These are phyloP conservation scores for Candida boleticola DNA, from an alignment of 805 yeast species.

Conservation along the genomic window DNA sequence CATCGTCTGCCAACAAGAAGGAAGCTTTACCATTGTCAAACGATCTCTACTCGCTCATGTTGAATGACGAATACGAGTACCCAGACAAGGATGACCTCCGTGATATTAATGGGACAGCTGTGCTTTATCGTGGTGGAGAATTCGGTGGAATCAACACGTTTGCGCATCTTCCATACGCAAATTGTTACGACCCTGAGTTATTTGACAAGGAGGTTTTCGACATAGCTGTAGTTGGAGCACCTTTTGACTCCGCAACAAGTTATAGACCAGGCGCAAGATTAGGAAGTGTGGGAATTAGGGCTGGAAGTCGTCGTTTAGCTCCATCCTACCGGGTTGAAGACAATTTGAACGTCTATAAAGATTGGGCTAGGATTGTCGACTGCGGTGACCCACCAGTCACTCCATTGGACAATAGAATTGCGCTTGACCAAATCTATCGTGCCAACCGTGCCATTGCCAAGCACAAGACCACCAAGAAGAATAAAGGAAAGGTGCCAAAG, in stretches of 20 bases:
- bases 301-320: constrained; percentile 43
- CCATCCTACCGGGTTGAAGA: constrained; percentile 11
- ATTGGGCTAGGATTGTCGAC: constrained; percentile 51
- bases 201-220: constrained; percentile 28
- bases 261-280: constrained; percentile 59
- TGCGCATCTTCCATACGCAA: constrained; percentile 21
- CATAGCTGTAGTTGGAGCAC: constrained; percentile 58
- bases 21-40: constrained; percentile 25
- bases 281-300: constrained; percentile 55
- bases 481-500: constrained; percentile 7
- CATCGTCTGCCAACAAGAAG: constrained; percentile 20
- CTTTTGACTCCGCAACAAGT: constrained; percentile 57
- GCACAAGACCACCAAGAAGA: constrained; percentile 5
- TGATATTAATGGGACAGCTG: constrained; percentile 39
- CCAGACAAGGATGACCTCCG: constrained; percentile 37
- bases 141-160: constrained; percentile 31
- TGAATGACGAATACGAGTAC: constrained; percentile 30
- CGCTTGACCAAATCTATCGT: constrained; percentile 60
- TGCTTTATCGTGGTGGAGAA: constrained; percentile 38
- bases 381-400: constrained; percentile 71
- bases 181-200: constrained; percentile 17
- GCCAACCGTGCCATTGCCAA: constrained; percentile 48
- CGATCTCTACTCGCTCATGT: constrained; percentile 23
- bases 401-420: constrained; percentile 65
- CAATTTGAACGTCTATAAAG: constrained; percentile 41